Evolutionary conservation across 2,329 filamentous ascomycete genomes (phyloP), one percentile per base, ranked within the genome.

Genomic region (Botrytis deweyae): DNA sequence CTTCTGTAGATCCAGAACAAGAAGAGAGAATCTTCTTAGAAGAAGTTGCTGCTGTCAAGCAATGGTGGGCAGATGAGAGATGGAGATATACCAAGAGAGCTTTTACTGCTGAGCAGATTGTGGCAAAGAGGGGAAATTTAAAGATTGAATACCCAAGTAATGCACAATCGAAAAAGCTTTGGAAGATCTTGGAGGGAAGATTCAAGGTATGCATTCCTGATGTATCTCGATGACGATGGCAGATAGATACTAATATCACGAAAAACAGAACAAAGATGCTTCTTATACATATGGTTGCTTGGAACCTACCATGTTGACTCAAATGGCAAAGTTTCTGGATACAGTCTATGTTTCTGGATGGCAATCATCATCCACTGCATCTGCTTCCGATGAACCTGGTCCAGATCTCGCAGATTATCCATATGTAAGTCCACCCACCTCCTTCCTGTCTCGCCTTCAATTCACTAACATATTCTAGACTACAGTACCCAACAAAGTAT

Each of bases 311-410:
- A 98, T 98, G 93, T 89, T 99, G 82, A 98, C 96, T 42, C 96
- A 99, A 84, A 99, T 99, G 96, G 95, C 95, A 80, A 97, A 98
- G 85, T 98, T 97, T 84, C 88, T 99, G 76, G 96, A 99, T 82
- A 99, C 96, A 49, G 93, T 99, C 82, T 99, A 99, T 83, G 96
- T 99, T 76, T 98, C 96, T 72, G 96, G 96, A 77, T 99, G 96
- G 96, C 96, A 99, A 85, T 97, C 93, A 77, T 98, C 95, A 2
- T 98, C 95, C 38, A 99, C 96, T 12, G 96, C 96, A 68, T 98
- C 95, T 4, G 89, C 94, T 2, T 95, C 95, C 10, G 94, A 99
- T 80, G 96, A 99, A 86, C 96, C 96, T 40, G 96, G 95, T 58
- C 96, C 96, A 67, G 96, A 99, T 91, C 89, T 99, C 84, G 96